Evolutionary conservation across 2,329 filamentous ascomycete species (phyloP).

Genomic region (Penicillium italicum): DNA sequence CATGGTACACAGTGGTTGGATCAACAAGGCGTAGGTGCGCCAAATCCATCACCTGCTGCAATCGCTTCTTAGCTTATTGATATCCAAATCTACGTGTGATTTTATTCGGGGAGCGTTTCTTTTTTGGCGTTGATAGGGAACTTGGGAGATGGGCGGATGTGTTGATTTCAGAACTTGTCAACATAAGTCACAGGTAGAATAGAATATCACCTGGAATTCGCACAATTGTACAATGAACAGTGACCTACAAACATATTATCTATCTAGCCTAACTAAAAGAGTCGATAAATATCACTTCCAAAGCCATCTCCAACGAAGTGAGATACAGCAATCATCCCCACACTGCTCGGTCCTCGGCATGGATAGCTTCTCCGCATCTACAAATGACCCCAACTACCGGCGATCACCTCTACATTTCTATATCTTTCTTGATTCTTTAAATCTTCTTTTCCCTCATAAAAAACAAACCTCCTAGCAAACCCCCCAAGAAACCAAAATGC

Average conservation of each 20-base stretch:
- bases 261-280: neutral
- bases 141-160: constrained; percentile 6
- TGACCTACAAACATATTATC: neutral
- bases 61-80: constrained; percentile 9
- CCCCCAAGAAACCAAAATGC: constrained; percentile 14
- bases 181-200: neutral
- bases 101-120: constrained; percentile 15
- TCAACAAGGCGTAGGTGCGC: constrained; percentile 66
- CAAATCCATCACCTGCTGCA: neutral
- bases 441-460: too few relatives aligned
- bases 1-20: constrained; percentile 88
- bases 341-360: constrained; percentile 24
- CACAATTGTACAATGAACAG: neutral
- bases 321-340: constrained; percentile 3
- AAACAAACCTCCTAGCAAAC: neutral
- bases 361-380: constrained; percentile 17
- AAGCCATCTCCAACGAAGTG: neutral
- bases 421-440: neutral
- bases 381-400: neutral
- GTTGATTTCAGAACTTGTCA: constrained; percentile 10
- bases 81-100: constrained; percentile 17
- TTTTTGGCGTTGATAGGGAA: constrained; percentile 15
- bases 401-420: neutral
- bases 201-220: neutral
- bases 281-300: neutral